These are phyloP conservation scores for Candida glucosophila DNA, from an alignment of 1,139 yeast genomes.

Conservation along the genomic window DNA sequence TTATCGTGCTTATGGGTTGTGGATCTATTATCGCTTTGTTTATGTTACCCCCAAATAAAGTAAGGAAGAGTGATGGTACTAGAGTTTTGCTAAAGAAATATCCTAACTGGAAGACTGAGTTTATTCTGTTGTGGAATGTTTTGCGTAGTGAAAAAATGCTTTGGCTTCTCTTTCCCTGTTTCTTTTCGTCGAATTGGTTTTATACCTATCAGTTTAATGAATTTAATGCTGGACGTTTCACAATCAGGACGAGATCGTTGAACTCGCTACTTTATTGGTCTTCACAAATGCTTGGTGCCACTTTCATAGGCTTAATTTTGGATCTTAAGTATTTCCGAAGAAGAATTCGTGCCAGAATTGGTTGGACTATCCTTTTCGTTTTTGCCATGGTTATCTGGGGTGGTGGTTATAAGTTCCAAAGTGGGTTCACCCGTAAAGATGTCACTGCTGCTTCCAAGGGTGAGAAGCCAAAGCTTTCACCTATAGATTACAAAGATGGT, in stretches of 20 bases:
- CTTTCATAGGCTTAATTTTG: constrained; percentile 37
- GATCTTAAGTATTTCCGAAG: constrained; percentile 37
- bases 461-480: constrained; percentile 8
- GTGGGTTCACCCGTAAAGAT: constrained; percentile 33
- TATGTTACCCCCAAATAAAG: constrained; percentile 43
- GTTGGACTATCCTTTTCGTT: constrained; percentile 34
- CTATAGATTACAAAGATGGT: constrained; percentile 38
- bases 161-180: constrained; percentile 47
- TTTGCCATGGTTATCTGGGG: constrained; percentile 50
- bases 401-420: constrained; percentile 49
- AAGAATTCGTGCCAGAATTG: constrained; percentile 37
- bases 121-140: constrained; percentile 29
- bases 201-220: constrained; percentile 57
- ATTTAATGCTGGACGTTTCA: constrained; percentile 48
- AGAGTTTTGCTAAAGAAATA: constrained; percentile 35
- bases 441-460: constrained; percentile 8
- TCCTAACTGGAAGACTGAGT: constrained; percentile 42
- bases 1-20: constrained; percentile 43
- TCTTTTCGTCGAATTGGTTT: constrained; percentile 58
- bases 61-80: constrained; percentile 45
- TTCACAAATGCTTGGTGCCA: constrained; percentile 52
- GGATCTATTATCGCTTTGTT: constrained; percentile 40
- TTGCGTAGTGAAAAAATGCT: constrained; percentile 40
- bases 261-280: constrained; percentile 55
- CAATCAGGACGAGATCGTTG: constrained; percentile 51